phyloP scores from a whole-genome alignment of 441 rosid genomes.

The Pelargonium fulgidum region DNA sequence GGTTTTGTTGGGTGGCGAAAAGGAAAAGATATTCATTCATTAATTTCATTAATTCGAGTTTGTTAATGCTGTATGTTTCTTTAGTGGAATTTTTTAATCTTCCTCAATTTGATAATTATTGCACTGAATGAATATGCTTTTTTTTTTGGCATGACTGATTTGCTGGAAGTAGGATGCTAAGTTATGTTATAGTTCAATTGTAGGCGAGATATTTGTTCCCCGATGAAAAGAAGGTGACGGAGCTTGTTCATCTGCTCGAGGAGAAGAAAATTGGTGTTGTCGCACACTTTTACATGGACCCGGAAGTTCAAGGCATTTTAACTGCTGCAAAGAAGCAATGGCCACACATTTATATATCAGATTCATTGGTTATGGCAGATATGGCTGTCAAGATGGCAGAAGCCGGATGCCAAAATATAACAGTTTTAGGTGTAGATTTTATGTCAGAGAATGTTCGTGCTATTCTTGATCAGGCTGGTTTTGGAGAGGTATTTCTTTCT shows the following conservation, averaged over 20 bases:
- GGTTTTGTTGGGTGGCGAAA: too few relatives aligned
- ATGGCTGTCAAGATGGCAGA: constrained; percentile 85
- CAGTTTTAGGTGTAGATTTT: constrained; percentile 95
- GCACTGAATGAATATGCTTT: too few relatives aligned
- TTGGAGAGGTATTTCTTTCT: constrained; percentile 42
- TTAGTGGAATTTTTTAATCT: background rate
- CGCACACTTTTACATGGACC: constrained; percentile 96
- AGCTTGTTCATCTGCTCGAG: constrained; percentile 58
- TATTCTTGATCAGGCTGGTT: constrained; percentile 92
- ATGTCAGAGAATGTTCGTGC: constrained; percentile 98
- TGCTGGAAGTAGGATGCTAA: constrained; percentile 17
- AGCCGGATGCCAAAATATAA: constrained; percentile 77
- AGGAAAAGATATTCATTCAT: too few relatives aligned
- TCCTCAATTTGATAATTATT: background rate
- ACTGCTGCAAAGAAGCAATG: constrained; percentile 85
- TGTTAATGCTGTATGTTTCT: too few relatives aligned
- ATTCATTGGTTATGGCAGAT: constrained; percentile 96
- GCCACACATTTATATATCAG: constrained; percentile 89
- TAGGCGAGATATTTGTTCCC: constrained; percentile 83
- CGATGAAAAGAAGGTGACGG: constrained; percentile 49
- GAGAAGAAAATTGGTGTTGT: constrained; percentile 89
- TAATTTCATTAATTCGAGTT: too few relatives aligned
- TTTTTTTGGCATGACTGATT: background rate
- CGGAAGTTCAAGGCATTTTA: constrained; percentile 95
- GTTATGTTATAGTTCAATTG: constrained; percentile 28